These are phyloP conservation scores for Domatiomyces globalis DNA, from an alignment of 2,329 filamentous ascomycete species.

Conservation along the genomic window DNA sequence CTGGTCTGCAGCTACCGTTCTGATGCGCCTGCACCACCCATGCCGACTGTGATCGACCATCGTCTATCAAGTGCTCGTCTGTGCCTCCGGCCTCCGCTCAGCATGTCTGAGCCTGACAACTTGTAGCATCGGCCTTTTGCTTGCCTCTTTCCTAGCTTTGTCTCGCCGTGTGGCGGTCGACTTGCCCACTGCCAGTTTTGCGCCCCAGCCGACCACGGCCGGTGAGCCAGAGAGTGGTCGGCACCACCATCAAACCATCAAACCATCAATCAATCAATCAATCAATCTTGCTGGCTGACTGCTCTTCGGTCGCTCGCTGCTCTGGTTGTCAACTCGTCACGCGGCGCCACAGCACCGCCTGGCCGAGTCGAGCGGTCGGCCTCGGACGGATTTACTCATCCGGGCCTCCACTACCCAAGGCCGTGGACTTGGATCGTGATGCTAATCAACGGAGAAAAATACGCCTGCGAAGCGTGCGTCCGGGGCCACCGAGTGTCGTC, in stretches of 20 bases:
- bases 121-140: not conserved
- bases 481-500: constrained; percentile 97
- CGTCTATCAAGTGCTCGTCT: not conserved
- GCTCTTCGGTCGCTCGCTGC: not conserved
- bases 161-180: too few relatives aligned
- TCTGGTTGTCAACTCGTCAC: not conserved
- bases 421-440: constrained; percentile 29
- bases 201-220: too few relatives aligned
- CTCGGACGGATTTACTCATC: not conserved
- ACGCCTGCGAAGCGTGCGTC: constrained; percentile 94
- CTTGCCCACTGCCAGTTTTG: too few relatives aligned
- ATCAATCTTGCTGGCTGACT: not conserved
- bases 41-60: not conserved
- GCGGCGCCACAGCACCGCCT: too few relatives aligned
- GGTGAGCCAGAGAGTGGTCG: not conserved
- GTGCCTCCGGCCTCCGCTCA: not conserved
- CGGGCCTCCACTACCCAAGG: too few relatives aligned
- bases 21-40: not conserved
- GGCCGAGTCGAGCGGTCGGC: not conserved
- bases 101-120: not conserved
- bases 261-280: too few relatives aligned
- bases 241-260: not conserved
- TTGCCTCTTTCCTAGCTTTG: not conserved
- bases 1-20: not conserved
- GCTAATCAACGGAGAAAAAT: constrained; percentile 93